Percentiles rank a stretch among this genome's conserved stretches.
These are phyloP conservation scores for Puccinia coronata DNA, from an alignment of 1,284 basidiomycete species.

Conservation along the genomic window DNA sequence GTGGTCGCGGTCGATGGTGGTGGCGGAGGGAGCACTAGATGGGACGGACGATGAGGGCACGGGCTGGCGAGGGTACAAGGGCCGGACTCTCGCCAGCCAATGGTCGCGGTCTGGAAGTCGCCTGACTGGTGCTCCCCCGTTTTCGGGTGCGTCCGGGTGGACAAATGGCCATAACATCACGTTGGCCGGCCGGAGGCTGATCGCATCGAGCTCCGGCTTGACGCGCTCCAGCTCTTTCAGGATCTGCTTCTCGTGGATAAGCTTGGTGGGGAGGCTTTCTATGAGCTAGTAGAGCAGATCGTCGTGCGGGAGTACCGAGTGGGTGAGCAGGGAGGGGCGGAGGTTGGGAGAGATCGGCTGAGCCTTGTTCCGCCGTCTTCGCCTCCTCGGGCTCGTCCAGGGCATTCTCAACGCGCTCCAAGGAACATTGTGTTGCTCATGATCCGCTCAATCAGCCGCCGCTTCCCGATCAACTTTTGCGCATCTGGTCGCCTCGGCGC, in stretches of 20 bases:
- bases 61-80: no score
- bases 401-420: conserved; percentile 85
- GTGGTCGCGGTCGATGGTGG: not conserved
- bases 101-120: not conserved
- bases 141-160: not conserved
- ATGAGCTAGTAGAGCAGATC: conserved; percentile 82
- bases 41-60: not conserved
- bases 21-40: no score
- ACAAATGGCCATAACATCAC: conserved; percentile 53
- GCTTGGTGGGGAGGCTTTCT: conserved; percentile 82
- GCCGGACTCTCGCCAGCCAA: not conserved
- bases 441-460: conserved; percentile 81
- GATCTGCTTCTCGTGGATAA: conserved; percentile 84
- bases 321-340: conserved; percentile 75
- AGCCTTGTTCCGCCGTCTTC: conserved; percentile 80
- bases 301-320: conserved; percentile 80
- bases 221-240: conserved; percentile 84
- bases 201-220: conserved; percentile 71
- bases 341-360: conserved; percentile 87
- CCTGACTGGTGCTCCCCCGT: not conserved
- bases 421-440: conserved; percentile 73
- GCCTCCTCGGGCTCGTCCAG: conserved; percentile 93
- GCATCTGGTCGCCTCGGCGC: conserved; percentile 91
- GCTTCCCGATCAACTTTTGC: conserved; percentile 85
- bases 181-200: conserved; percentile 57